Conservation (phyloP, 2,329 filamentous ascomycete species). For the Fusarium pseudoanthophilum region DNA sequence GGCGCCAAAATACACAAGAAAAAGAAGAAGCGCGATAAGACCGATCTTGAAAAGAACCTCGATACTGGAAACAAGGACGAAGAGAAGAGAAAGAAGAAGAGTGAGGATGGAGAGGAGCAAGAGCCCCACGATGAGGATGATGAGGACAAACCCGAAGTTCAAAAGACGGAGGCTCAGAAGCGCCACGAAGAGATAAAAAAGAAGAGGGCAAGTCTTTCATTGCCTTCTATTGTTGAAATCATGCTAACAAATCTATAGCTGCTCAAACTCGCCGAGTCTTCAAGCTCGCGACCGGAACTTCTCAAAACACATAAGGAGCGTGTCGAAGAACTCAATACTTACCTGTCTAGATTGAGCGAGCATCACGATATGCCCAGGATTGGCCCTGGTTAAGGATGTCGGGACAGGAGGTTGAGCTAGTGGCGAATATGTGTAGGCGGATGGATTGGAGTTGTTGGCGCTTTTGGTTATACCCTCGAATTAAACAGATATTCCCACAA, state of each 20-base stretch:
- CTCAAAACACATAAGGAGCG: constrained; percentile 97
- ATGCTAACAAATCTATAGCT: constrained; percentile 62
- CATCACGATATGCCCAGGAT: constrained; percentile 95
- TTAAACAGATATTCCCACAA: neutral
- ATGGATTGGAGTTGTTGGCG: constrained; percentile 40
- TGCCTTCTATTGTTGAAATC: neutral
- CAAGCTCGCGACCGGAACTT: constrained; percentile 73
- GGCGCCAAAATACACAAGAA: constrained; percentile 73
- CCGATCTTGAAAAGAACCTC: constrained; percentile 60
- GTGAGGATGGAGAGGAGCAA: constrained; percentile 44
- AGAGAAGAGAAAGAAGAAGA: constrained; percentile 33
- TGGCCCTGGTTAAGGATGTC: constrained; percentile 62
- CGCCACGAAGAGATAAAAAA: constrained; percentile 82
- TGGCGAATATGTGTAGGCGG: neutral
- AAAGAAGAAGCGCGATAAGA: constrained; percentile 69
- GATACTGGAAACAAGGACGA: constrained; percentile 44
- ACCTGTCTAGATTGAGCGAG: constrained; percentile 90
- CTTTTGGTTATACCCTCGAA: constrained; percentile 41
- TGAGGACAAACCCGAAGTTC: constrained; percentile 45
- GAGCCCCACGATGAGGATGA: constrained; percentile 49
- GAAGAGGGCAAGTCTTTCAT: constrained; percentile 73
- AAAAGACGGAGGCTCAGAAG: constrained; percentile 87
- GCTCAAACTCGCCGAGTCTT: constrained; percentile 77
- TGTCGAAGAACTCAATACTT: constrained; percentile 94
- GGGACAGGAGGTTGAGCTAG: neutral